Base-by-base conservation (phyloP, 257 asterid genomes). In the Gentiana dahurica region DNA sequence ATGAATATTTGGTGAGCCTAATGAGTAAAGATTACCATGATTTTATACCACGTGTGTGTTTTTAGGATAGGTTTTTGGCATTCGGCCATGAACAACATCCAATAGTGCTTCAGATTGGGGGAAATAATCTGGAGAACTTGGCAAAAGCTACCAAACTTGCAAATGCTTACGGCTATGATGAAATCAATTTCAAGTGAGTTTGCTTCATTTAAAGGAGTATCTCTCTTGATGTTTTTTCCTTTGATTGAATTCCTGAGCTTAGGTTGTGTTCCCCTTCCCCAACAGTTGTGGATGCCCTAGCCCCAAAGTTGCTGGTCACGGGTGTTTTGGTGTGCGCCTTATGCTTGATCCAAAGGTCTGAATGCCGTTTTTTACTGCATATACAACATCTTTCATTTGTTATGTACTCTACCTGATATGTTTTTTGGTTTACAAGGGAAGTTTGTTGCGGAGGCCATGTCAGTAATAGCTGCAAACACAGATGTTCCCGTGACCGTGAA, bases 231-330 rank as follows among this genome's bases (percentile, higher is more conserved):
- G n/a, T 13, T 57, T 61, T 60, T 47, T 59, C 65, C 34, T 55
- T 45, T 58, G 53, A 49, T 41, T 59, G 24, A 53, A 55, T 41
- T 24, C 46, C 9, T 64, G 75, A 58, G 65, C 65, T 62, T 57
- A 66, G 56, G 50, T 11, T 33, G 53, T 68, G 47, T 51, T 41
- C 4, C 38, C 34, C 49, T 51, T 41, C 4, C 38, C 34, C 49
- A n/a, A 63, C 87, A 91, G 98, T 65, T 91, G 98, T 68, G 98
- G 98, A 57, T 91, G 98, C 67, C 96, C 98, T 57, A 87, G 96
- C 61, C 86, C 95, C 2, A 91, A 73, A 73, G 96, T 87, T 68
- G 98, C 96, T 76, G 95, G 98, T 62, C 86, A 91, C 73, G 98
- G 98, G 62, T 91, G 98, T 69, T 91, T 91, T 51, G 96, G 98